Evolutionary conservation across 2,329 filamentous ascomycete genomes (phyloP).

Genomic region (Claviceps sp.): DNA sequence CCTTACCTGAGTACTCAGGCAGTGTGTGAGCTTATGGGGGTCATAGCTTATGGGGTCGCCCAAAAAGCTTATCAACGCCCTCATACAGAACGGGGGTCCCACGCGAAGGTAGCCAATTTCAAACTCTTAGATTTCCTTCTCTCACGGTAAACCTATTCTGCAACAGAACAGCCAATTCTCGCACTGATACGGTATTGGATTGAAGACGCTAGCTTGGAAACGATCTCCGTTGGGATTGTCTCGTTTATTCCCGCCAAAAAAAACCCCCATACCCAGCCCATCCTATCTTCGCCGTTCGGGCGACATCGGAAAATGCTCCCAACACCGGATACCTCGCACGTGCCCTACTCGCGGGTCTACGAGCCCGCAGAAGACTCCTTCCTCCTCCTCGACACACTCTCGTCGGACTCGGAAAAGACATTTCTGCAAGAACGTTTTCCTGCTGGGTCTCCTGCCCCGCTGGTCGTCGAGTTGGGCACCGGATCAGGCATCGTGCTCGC

Average conservation of each 20-base stretch:
- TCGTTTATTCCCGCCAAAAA: neutral
- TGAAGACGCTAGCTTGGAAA: too few relatives aligned
- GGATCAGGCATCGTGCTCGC: constrained; percentile 91
- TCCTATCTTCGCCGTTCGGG: neutral
- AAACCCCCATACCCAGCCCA: neutral
- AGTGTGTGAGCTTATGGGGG: too few relatives aligned
- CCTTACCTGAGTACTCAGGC: too few relatives aligned
- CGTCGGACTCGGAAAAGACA: constrained; percentile 49
- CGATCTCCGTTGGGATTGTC: too few relatives aligned
- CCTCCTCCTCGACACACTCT: constrained; percentile 82
- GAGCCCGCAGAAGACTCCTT: constrained; percentile 95
- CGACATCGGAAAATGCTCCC: constrained; percentile 54
- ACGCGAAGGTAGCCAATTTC: too few relatives aligned
- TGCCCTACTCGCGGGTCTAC: constrained; percentile 79
- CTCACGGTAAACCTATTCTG: too few relatives aligned
- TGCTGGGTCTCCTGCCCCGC: constrained; percentile 31
- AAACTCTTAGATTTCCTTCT: too few relatives aligned
- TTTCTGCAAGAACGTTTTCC: constrained; percentile 57
- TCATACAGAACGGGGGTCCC: too few relatives aligned
- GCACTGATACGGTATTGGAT: too few relatives aligned
- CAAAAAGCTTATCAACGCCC: too few relatives aligned
- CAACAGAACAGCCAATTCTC: too few relatives aligned
- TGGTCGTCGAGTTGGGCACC: constrained; percentile 76
- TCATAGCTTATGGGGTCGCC: too few relatives aligned
- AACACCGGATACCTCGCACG: constrained; percentile 85